Evolutionary conservation across 2,329 filamentous ascomycete genomes (phyloP).

Genomic region (Aaosphaeria pasadenensis): DNA sequence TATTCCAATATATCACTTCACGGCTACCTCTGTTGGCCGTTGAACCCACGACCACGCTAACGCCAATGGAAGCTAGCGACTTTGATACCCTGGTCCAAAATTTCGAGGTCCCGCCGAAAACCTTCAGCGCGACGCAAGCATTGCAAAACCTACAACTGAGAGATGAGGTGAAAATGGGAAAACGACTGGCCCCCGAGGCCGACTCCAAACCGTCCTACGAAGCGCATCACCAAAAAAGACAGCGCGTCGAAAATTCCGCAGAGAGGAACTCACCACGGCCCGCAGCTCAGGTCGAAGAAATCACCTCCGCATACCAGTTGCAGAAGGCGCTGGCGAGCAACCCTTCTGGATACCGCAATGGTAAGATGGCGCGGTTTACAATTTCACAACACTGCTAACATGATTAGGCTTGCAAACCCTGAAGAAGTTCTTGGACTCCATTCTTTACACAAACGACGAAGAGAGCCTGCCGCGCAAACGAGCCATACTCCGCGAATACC

Average conservation of each 20-base stretch:
- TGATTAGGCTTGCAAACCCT: slow-evolving; percentile 62
- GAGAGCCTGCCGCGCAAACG: slow-evolving; percentile 47
- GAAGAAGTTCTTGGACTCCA: slow-evolving; percentile 66
- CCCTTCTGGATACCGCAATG: slow-evolving; percentile 25
- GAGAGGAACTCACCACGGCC: slow-evolving; percentile 21
- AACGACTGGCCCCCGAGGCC: slow-evolving; percentile 32
- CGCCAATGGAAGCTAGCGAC: no score
- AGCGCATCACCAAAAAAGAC: slow-evolving; percentile 29
- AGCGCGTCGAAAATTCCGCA: slow-evolving; percentile 20
- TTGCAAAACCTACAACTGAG: not conserved
- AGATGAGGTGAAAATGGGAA: slow-evolving; percentile 14
- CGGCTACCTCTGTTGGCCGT: no score
- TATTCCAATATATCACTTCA: no score
- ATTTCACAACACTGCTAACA: not conserved
- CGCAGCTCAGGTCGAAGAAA: slow-evolving; percentile 21
- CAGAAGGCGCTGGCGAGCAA: slow-evolving; percentile 32
- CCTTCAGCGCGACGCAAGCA: not conserved
- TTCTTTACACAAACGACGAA: slow-evolving; percentile 55
- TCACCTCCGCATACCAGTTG: slow-evolving; percentile 32
- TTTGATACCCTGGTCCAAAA: slow-evolving; percentile 1
- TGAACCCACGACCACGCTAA: no score
- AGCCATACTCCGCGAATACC: slow-evolving; percentile 66
- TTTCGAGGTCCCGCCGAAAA: slow-evolving; percentile 3
- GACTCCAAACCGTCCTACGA: slow-evolving; percentile 16
- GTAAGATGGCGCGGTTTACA: slow-evolving; percentile 11